Evolutionary conservation across 2,329 filamentous ascomycete species (phyloP), one percentile per base, ranked within the genome.

Genomic region (Mariannaea sp.): DNA sequence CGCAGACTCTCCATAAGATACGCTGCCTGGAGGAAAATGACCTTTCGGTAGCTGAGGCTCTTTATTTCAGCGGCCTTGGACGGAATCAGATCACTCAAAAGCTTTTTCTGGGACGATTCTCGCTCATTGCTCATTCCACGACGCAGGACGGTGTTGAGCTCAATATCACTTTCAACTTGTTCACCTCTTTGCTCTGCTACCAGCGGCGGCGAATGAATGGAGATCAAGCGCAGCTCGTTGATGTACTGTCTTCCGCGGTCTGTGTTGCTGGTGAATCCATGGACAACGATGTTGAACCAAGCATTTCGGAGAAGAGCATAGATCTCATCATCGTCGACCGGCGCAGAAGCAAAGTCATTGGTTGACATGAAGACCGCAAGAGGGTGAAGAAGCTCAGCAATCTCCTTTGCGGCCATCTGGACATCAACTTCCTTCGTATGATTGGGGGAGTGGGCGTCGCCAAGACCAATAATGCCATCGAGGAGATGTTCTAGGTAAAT

Each of bases 211-310:
- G 92, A 96, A 71, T 96, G 87, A 45, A 91, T 84, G 2, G 95
- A 93, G 68, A 99, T 86, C 29, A 90, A 79, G 19, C 89, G 85
- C 16, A 99, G 79, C 68, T 97, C 92, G 52, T 87, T 81, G 43
- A 86, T 73, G 64, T 95, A 85, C 60, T 84, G 83, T 68, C 86
- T 87, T 14, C 87, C 89, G 49, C 89, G 83, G 13, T 86, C 82
- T 0, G 91, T 93, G 13, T 82, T 82, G 9, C 88, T 80, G 8
- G 86, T 87, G 69, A 97, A 96, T 4, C 92, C 94, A 70, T 99
- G 94, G 1, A 96, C 89, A 17, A 92, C 90, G 57, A 97, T 91
- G 66, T 99, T 99, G 75, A 97, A 97, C 94, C 94, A 99, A 5
- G 91, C 90, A 77, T 99, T 92, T 46, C 93, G 86, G 61, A 94